Conservation (phyloP, 2,329 filamentous ascomycete genomes). For the Catunica adiposa region DNA sequence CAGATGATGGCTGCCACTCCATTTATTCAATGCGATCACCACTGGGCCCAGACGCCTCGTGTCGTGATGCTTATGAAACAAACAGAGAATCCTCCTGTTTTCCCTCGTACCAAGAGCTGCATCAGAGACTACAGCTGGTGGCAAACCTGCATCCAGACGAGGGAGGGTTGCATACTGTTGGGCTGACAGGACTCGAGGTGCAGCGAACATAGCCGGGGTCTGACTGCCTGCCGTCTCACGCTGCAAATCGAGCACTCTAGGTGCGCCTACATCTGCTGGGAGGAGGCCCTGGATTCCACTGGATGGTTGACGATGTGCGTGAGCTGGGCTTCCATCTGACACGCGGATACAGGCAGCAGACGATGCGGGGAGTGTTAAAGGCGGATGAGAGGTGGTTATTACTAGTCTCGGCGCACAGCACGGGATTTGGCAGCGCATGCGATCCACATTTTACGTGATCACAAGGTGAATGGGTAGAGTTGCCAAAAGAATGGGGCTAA, state of each 20-base stretch:
- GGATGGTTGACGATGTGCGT: not conserved
- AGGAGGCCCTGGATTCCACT: no score
- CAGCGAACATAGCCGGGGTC: not conserved
- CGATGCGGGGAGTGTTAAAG: no score
- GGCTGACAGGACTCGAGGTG: conserved; percentile 3
- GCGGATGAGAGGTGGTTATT: no score
- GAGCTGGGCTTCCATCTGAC: not conserved
- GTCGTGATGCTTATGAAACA: no score
- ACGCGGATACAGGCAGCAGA: no score
- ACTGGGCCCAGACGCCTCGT: no score
- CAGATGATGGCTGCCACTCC: not conserved
- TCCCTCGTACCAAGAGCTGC: not conserved
- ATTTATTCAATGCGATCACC: not conserved
- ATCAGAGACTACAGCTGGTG: not conserved
- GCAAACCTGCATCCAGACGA: not conserved
- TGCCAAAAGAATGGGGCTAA: not conserved
- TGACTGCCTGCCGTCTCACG: not conserved
- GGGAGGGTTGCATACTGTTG: not conserved
- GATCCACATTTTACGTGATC: not conserved
- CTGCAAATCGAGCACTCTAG: no score
- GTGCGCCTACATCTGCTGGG: no score
- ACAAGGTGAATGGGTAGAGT: not conserved
- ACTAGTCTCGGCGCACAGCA: not conserved
- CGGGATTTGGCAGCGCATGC: not conserved
- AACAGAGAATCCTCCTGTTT: no score